Conservation (phyloP, 176 grass and related monocot genomes). For the Stipa capillata region DNA sequence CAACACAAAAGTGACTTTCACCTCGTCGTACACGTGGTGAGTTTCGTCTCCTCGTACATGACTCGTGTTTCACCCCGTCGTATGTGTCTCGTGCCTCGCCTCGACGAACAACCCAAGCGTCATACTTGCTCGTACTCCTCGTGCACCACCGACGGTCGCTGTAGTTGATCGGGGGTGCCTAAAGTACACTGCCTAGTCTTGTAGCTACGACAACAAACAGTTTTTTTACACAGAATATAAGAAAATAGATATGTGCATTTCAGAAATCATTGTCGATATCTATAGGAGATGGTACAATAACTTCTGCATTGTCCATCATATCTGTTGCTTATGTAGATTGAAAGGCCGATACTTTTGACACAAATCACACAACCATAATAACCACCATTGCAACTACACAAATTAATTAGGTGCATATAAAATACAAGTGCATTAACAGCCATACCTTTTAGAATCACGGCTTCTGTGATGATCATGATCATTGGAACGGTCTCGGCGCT, state of each 20-base stretch:
- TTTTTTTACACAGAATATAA: neutral
- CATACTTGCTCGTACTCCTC: too few relatives aligned
- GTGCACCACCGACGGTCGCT: too few relatives aligned
- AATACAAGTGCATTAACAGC: neutral
- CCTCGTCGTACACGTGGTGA: too few relatives aligned
- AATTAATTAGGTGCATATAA: neutral
- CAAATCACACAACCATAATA: neutral
- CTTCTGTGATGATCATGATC: constrained; percentile 54
- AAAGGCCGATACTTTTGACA: neutral
- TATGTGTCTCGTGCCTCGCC: too few relatives aligned
- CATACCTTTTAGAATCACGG: constrained; percentile 43
- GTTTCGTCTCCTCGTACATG: too few relatives aligned
- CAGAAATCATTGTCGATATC: neutral
- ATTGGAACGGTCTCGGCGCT: constrained; percentile 55
- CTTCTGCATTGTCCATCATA: neutral
- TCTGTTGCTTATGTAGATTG: constrained; percentile 25
- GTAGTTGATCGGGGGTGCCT: too few relatives aligned
- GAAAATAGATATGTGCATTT: neutral
- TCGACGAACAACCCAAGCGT: too few relatives aligned
- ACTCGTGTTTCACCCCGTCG: too few relatives aligned
- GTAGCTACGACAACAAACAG: too few relatives aligned
- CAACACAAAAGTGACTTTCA: too few relatives aligned
- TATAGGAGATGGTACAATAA: constrained; percentile 9
- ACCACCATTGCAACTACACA: neutral
- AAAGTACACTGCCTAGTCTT: too few relatives aligned